phyloP scores from a whole-genome alignment of 768 basidiomycete genomes.

The Suillus sp. region DNA sequence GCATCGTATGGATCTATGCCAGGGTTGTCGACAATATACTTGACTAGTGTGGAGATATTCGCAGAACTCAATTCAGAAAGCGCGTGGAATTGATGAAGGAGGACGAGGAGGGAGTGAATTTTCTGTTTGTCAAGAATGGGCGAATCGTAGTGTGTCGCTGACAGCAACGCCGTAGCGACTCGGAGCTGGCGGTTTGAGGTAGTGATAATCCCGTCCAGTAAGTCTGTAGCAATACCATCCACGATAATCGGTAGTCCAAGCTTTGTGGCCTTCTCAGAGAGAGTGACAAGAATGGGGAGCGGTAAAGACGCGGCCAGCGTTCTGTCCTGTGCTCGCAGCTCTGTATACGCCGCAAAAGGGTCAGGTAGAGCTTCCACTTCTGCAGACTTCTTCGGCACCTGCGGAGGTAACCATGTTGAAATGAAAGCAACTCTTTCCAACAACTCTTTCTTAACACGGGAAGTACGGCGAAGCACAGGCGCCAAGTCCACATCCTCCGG shows the following conservation, averaged over 20 bases:
- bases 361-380: conserved; percentile 21
- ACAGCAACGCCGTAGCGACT: conserved; percentile 31
- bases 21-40: conserved; percentile 24
- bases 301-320: conserved; percentile 26
- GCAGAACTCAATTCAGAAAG: conserved; percentile 20
- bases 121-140: conserved; percentile 26
- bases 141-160: conserved; percentile 22
- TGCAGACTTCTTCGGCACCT: conserved; percentile 16
- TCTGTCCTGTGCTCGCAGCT: conserved; percentile 31
- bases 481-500: conserved; percentile 15
- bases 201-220: conserved; percentile 35
- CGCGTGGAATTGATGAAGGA: conserved; percentile 13
- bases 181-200: conserved; percentile 22
- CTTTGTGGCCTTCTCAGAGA: conserved; percentile 34
- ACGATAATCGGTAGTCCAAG: conserved; percentile 35
- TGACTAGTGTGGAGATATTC: conserved; percentile 20
- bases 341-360: conserved; percentile 32
- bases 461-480: conserved; percentile 8
- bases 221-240: conserved; percentile 44
- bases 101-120: conserved; percentile 25
- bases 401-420: conserved; percentile 31
- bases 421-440: conserved; percentile 30
- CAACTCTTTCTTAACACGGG: conserved; percentile 19
- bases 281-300: conserved; percentile 27
- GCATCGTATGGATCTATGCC: conserved; percentile 21